Percentiles rank a stretch among this genome's conserved stretches.
Evolutionary conservation across 2,329 filamentous ascomycete species (phyloP).

Genomic region (Fusarium sp.): DNA sequence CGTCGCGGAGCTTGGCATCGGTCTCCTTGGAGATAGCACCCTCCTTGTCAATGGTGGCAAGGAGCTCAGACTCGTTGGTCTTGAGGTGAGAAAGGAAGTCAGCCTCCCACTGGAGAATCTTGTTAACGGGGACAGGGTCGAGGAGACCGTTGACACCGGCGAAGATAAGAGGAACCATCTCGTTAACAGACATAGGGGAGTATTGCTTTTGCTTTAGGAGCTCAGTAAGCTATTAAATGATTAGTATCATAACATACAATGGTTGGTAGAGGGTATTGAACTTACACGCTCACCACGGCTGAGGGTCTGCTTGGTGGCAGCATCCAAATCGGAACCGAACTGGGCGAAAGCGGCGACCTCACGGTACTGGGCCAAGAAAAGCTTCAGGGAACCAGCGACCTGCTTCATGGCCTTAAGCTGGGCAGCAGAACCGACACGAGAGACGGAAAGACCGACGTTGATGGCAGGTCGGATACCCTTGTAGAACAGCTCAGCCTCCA

Average conservation of each 20-base stretch:
- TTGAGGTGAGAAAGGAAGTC: conserved; percentile 95
- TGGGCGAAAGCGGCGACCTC: conserved; percentile 99
- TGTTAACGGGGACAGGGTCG: conserved; percentile 87
- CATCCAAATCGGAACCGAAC: conserved; percentile 99
- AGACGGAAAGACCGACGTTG: conserved; percentile 99
- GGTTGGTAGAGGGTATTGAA: conserved; percentile 42
- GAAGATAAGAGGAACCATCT: conserved; percentile 99
- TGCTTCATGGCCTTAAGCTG: conserved; percentile 99
- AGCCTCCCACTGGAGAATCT: conserved; percentile 93
- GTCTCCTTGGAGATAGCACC: conserved; percentile 95
- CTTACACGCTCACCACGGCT: conserved; percentile 96
- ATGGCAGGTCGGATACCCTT: conserved; percentile 99
- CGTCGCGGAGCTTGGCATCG: conserved; percentile 84
- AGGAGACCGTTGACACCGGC: conserved; percentile 98
- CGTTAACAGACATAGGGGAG: conserved; percentile 97
- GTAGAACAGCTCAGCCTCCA: conserved; percentile 99
- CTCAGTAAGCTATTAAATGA: conserved; percentile 78
- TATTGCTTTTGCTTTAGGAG: conserved; percentile 99
- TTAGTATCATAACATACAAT: conserved; percentile 39
- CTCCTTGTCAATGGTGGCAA: conserved; percentile 93
- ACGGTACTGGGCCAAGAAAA: conserved; percentile 99
- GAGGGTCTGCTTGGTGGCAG: conserved; percentile 98
- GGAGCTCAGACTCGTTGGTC: conserved; percentile 87
- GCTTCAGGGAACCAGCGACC: conserved; percentile 99
- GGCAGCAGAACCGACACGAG: conserved; percentile 98